Evolutionary conservation across 2,329 filamentous ascomycete species (phyloP).

Genomic region (Botrytis byssoidea): DNA sequence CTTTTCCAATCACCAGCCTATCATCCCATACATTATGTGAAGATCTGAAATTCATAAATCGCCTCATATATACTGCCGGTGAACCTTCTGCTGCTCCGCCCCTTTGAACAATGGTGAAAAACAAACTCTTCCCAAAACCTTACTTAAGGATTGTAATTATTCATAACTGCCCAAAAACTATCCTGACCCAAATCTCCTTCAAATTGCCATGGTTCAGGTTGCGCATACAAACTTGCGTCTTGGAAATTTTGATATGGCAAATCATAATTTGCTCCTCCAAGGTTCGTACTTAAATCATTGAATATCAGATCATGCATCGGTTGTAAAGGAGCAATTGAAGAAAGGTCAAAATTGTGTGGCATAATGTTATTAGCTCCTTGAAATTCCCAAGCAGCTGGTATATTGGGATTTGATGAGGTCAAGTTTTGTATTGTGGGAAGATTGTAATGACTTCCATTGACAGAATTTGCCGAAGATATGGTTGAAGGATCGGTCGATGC

Average conservation of each 20-base stretch:
- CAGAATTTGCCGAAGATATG: constrained; percentile 7
- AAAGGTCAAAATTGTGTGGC: constrained; percentile 45
- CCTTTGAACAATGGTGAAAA: not conserved
- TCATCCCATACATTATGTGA: not conserved
- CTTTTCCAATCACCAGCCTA: not conserved
- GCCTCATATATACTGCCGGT: not conserved
- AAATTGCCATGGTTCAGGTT: constrained; percentile 47
- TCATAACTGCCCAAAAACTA: constrained; percentile 57
- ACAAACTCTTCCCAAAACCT: no score
- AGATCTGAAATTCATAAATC: not conserved
- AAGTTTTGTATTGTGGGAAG: constrained; percentile 36
- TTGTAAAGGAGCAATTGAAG: constrained; percentile 54
- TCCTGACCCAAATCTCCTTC: constrained; percentile 55
- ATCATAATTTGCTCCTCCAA: not conserved
- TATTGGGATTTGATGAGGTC: constrained; percentile 21
- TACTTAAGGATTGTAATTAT: constrained; percentile 41
- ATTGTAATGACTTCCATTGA: constrained; percentile 26
- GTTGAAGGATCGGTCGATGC: constrained; percentile 15
- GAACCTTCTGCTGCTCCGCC: not conserved
- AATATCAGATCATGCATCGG: constrained; percentile 57
- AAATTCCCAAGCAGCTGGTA: constrained; percentile 26
- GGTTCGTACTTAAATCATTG: constrained; percentile 47
- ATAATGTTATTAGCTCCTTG: constrained; percentile 11
- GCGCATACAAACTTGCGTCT: constrained; percentile 19
- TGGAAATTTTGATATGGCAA: constrained; percentile 15